Conservation (phyloP, 2,329 filamentous ascomycete species). For the Cryphonectria naterciae region DNA sequence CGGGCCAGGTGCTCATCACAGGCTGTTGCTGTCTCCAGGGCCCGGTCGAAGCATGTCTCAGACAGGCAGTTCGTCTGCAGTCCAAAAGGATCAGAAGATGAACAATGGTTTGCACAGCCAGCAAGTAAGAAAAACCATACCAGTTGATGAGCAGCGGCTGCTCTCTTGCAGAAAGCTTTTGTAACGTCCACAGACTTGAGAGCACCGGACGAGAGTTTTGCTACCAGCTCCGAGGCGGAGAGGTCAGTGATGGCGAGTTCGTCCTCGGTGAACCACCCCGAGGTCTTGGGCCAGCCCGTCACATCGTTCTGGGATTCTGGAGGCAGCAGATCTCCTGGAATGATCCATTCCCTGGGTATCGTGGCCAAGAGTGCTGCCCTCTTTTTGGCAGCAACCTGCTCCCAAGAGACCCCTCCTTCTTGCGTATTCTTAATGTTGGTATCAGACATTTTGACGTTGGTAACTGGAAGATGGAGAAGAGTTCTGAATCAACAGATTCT, state of each 20-base stretch:
- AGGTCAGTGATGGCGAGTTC: constrained; percentile 45
- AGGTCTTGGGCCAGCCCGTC: constrained; percentile 56
- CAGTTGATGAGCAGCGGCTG: constrained; percentile 44
- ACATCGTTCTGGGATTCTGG: constrained; percentile 59
- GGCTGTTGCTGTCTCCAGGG: constrained; percentile 50
- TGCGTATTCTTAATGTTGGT: neutral
- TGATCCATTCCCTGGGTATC: constrained; percentile 62
- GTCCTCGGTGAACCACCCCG: constrained; percentile 60
- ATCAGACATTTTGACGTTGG: neutral
- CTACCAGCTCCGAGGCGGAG: constrained; percentile 40
- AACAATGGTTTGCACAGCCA: neutral
- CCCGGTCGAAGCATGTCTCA: constrained; percentile 51
- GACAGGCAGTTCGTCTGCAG: constrained; percentile 52
- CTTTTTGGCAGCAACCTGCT: constrained; percentile 48
- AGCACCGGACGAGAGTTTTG: constrained; percentile 42
- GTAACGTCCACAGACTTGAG: constrained; percentile 43
- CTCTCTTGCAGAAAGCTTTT: constrained; percentile 45
- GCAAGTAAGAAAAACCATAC: constrained; percentile 28
- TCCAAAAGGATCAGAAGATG: neutral
- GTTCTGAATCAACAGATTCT: neutral
- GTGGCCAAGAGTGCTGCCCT: constrained; percentile 47
- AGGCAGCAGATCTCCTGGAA: constrained; percentile 58
- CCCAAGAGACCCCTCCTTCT: constrained; percentile 39
- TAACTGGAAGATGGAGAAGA: neutral
- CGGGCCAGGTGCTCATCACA: constrained; percentile 55